Conservation (phyloP, 345 rosid species). For the Aethionema arabicum region DNA sequence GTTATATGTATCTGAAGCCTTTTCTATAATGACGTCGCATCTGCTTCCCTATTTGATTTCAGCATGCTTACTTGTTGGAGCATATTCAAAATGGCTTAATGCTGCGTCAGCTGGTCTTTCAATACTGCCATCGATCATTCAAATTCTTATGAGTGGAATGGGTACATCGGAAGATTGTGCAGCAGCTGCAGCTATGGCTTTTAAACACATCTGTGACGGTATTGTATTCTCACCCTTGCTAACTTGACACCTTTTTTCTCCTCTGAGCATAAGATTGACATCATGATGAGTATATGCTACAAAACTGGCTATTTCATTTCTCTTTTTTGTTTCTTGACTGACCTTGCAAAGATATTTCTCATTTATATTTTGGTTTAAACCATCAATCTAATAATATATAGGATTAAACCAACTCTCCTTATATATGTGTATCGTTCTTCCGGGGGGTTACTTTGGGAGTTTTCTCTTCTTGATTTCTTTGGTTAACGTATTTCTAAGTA, state of each 20-base stretch:
- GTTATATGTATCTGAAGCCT: slow-evolving; percentile 15
- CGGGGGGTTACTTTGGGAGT: slow-evolving; percentile 11
- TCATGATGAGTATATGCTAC: slow-evolving; percentile 22
- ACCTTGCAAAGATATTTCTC: slow-evolving; percentile 21
- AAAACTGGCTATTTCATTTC: slow-evolving; percentile 12
- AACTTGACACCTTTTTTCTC: slow-evolving; percentile 8
- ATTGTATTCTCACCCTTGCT: slow-evolving; percentile 33
- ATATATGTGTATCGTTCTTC: not conserved
- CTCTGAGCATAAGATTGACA: slow-evolving; percentile 21
- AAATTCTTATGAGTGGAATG: slow-evolving; percentile 84
- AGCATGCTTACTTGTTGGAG: slow-evolving; percentile 98
- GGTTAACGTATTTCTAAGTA: slow-evolving; percentile 16
- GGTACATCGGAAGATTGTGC: slow-evolving; percentile 94
- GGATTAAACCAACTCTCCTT: slow-evolving; percentile 20
- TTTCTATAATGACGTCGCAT: slow-evolving; percentile 22
- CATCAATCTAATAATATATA: slow-evolving; percentile 8
- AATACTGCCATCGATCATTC: slow-evolving; percentile 69
- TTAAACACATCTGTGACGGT: slow-evolving; percentile 93
- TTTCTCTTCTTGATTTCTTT: slow-evolving; percentile 15
- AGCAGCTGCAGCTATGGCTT: slow-evolving; percentile 97
- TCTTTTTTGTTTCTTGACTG: slow-evolving; percentile 15
- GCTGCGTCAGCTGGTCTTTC: slow-evolving; percentile 71
- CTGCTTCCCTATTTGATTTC: slow-evolving; percentile 36
- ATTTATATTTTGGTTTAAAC: slow-evolving; percentile 21
- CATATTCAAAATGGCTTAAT: slow-evolving; percentile 96